phyloP scores from a whole-genome alignment of 2,329 filamentous ascomycete genomes.

The Gliomastix tumulicola region DNA sequence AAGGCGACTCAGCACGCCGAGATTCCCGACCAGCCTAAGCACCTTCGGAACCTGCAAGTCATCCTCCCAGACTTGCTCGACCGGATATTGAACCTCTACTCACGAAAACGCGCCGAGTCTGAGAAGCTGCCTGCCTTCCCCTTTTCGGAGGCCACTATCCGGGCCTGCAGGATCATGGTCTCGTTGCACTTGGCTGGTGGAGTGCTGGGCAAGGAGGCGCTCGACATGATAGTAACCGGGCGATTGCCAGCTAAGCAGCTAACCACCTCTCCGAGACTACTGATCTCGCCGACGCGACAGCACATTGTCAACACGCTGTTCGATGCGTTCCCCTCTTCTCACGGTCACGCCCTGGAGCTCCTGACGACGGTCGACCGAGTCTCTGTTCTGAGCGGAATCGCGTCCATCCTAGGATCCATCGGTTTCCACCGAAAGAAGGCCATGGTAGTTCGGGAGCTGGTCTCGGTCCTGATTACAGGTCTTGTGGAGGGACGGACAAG shows the following conservation, averaged over 20 bases:
- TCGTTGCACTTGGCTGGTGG: constrained; percentile 61
- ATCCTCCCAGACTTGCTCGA: constrained; percentile 69
- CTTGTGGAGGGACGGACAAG: constrained; percentile 86
- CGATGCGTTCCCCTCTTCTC: constrained; percentile 40
- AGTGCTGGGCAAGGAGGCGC: constrained; percentile 48
- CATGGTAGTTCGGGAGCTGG: constrained; percentile 78
- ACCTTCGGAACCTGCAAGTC: constrained; percentile 45
- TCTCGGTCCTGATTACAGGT: constrained; percentile 75
- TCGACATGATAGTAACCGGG: constrained; percentile 61
- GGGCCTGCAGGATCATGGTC: constrained; percentile 64
- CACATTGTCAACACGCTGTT: constrained; percentile 59
- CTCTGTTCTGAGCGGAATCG: constrained; percentile 76
- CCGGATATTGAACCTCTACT: constrained; percentile 68
- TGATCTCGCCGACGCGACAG: constrained; percentile 48
- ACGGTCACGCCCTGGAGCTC: constrained; percentile 54
- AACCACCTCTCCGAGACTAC: constrained; percentile 47
- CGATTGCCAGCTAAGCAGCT: constrained; percentile 42
- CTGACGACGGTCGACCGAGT: constrained; percentile 70
- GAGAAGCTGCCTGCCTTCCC: constrained; percentile 67
- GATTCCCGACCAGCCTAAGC: constrained; percentile 40
- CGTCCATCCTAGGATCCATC: constrained; percentile 73
- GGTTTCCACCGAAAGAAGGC: constrained; percentile 85
- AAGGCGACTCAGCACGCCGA: constrained; percentile 18
- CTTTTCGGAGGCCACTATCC: constrained; percentile 65
- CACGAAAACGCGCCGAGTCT: constrained; percentile 61